A percentile compares a stretch with the other conserved stretches of the same genome.
phyloP scores from a whole-genome alignment of 2,329 filamentous ascomycete genomes.

The Simplicillium sp. region DNA sequence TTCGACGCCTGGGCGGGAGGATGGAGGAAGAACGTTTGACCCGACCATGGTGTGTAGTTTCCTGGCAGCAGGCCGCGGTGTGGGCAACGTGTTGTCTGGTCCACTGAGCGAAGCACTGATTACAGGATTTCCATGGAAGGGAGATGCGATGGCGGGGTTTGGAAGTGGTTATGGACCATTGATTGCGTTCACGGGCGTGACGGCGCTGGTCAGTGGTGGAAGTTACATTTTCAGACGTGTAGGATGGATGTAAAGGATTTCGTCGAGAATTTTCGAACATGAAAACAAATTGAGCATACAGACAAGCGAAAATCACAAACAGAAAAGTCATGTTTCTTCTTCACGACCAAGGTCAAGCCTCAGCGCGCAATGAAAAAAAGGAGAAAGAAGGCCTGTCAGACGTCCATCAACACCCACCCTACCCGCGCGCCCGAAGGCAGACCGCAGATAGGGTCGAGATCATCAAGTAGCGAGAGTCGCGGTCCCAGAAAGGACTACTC shows the following conservation, averaged over 20 bases:
- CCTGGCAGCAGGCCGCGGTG: conserved; percentile 46
- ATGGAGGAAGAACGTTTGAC: conserved; percentile 17
- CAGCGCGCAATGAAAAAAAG: conserved; percentile 47
- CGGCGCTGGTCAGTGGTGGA: conserved; percentile 18
- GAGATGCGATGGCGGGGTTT: conserved; percentile 18
- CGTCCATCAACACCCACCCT: conserved; percentile 79
- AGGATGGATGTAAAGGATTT: conserved; percentile 17
- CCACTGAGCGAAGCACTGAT: conserved; percentile 46
- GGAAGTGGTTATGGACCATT: conserved; percentile 22
- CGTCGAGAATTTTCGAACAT: too few species aligned
- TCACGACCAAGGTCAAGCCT: conserved; percentile 37
- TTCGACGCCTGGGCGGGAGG: conserved; percentile 2
- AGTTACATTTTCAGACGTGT: conserved; percentile 19
- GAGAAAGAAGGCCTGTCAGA: conserved; percentile 65
- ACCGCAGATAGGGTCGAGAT: conserved; percentile 72
- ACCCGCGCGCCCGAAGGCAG: conserved; percentile 67
- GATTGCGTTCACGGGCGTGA: conserved; percentile 22
- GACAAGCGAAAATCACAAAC: background rate
- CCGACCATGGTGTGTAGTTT: conserved; percentile 48
- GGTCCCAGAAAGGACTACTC: conserved; percentile 17
- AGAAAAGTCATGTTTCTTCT: conserved; percentile 32
- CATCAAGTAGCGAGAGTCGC: conserved; percentile 48
- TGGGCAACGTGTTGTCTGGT: conserved; percentile 50
- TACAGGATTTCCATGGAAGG: conserved; percentile 31
- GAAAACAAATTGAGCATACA: too few species aligned